Base-by-base conservation (phyloP, 768 basidiomycete species). In the Amanita thiersii region DNA sequence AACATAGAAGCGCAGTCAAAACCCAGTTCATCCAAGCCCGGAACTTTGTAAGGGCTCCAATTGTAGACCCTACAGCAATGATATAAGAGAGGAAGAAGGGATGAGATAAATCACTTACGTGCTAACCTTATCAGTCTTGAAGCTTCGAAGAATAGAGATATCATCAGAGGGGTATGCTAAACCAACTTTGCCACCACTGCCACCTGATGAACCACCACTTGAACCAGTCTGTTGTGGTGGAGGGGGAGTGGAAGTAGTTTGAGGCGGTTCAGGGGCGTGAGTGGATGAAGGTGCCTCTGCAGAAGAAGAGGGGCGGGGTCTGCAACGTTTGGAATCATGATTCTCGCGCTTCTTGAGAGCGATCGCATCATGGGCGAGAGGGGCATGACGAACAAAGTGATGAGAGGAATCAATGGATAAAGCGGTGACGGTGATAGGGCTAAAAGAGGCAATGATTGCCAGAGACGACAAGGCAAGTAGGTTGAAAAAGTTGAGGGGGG, bases 151-250 rank as follows among this genome's bases (percentile, higher is more conserved):
- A 35, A 69, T 58, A 24, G 59, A 43, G 45, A 68, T 62, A 45
- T 75, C 64, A 40, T 72, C 69, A 43, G 78, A 72, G 26, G 80
- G 69, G 81, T 85, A 90, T 15, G 72, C 81, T 14, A 83, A 56
- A 47, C 85, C 75, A 31, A 73, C 66, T 59, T 87, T 86, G 33
- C 56, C 60, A 12, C 29, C 15, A 17, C 55, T 52, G 20, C 48
- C 49, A 34, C 43, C 43, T 23, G 39, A 37, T 28, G 47, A 14
- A 39, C 21, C 14, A 30, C 9, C n/a, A n/a, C n/a, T n/a, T n/a
- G n/a, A n/a, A n/a, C n/a, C n/a, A n/a, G n/a, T n/a, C n/a, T n/a
- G 47, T 21, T 42, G 26, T 17, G 34, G 30, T n/a, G 19, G 20
- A 39, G 0, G 17, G 47, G 11, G 32, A 53, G 17, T 24, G 48